These are phyloP conservation scores for Metschnikowia kofuensis DNA, from an alignment of 805 yeast genomes.

Conservation along the genomic window DNA sequence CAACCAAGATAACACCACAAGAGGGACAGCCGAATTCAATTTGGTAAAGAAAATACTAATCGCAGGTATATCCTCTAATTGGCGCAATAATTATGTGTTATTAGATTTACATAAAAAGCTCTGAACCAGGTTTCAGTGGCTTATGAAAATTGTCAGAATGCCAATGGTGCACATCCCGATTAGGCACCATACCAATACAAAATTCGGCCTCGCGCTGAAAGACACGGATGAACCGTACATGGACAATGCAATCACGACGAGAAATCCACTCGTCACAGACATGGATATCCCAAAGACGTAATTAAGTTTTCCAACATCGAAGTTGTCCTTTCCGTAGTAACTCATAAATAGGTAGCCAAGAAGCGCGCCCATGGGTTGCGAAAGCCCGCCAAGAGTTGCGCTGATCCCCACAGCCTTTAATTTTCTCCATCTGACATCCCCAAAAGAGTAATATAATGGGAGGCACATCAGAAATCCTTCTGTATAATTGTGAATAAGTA, in stretches of 20 bases:
- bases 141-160: conserved; percentile 32
- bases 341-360: conserved; percentile 54
- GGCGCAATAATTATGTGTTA: too few species aligned
- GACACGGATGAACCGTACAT: conserved; percentile 82
- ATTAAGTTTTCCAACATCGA: conserved; percentile 27
- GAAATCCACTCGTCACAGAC: conserved; percentile 78
- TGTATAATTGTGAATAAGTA: conserved; percentile 84
- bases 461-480: conserved; percentile 95
- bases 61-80: too few species aligned
- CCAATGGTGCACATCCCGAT: conserved; percentile 60
- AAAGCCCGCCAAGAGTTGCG: conserved; percentile 70
- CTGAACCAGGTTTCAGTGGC: background rate
- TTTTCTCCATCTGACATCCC: conserved; percentile 36
- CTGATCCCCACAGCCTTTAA: conserved; percentile 62
- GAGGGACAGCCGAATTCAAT: too few species aligned
- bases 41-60: too few species aligned
- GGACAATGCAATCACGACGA: conserved; percentile 75
- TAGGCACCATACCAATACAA: conserved; percentile 57
- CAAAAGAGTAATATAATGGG: conserved; percentile 78
- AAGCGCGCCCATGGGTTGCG: conserved; percentile 89
- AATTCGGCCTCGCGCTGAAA: conserved; percentile 60
- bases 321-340: conserved; percentile 26
- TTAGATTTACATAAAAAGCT: too few species aligned
- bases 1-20: too few species aligned
- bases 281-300: conserved; percentile 59